Evolutionary conservation across 2,329 filamentous ascomycete species (phyloP).

Genomic region (Scorias spongiosa): DNA sequence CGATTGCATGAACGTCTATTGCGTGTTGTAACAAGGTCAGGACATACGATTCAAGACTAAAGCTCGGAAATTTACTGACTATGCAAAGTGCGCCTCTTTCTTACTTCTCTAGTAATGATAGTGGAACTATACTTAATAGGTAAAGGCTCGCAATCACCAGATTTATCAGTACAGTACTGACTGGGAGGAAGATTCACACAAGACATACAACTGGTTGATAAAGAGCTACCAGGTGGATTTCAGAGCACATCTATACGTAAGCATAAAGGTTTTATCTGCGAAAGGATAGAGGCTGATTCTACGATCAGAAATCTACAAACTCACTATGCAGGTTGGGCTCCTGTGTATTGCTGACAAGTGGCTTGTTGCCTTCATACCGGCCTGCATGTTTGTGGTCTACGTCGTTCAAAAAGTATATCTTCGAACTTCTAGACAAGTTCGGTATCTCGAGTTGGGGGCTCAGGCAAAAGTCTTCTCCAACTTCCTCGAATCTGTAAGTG

Average conservation of each 20-base stretch:
- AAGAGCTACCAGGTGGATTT: background rate
- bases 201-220: slow-evolving; percentile 2
- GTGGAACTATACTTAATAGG: background rate
- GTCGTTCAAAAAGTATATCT: background rate
- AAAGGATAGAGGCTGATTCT: background rate
- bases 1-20: slow-evolving; percentile 1
- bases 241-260: background rate
- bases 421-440: background rate
- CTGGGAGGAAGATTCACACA: background rate
- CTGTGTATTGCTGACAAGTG: slow-evolving; percentile 1
- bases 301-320: background rate
- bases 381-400: background rate
- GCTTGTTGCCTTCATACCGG: background rate
- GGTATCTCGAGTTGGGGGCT: background rate
- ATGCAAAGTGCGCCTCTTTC: background rate
- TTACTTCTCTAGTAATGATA: slow-evolving; percentile 1
- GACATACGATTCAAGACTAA: background rate
- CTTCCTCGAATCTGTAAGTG: background rate
- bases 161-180: too few relatives aligned
- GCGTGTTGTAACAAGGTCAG: background rate
- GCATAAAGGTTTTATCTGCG: background rate
- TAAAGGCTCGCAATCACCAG: background rate
- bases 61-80: background rate
- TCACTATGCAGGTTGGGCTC: background rate
- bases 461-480: background rate